Base-by-base conservation (phyloP, 192 early-diverging fungal genomes). In the Oehlia diaphana region DNA sequence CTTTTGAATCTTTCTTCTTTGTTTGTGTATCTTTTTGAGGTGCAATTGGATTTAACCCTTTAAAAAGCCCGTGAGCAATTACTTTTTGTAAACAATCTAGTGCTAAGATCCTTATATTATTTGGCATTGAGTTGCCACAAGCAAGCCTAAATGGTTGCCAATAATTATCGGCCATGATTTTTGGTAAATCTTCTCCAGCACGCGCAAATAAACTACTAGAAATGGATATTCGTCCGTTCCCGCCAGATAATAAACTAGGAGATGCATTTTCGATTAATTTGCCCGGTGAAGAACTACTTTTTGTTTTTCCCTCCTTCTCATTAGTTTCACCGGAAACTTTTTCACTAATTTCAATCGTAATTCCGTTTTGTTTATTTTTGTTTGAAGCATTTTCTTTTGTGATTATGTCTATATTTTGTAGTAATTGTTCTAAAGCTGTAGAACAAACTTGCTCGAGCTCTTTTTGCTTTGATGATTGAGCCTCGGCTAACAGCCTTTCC, bases 401-500 rank as follows among this genome's bases (percentile, higher is more conserved):
- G 23, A 77, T 70, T 19, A 64, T 58, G 13, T 81, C 78, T 37
- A 86, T 81, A 37, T 84, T 82, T 81, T 68, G 49, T 64, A 84
- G 63, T 61, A 86, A 76, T 23, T 78, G 67, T 44, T 86, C 83
- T 65, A 86, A 74, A 10, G 82, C 82, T 31, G 79, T 77, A 63
- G 82, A 73, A 66, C 81, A 81, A 62, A 79, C 79, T 53, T 82
- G 80, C 78, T 82, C 76, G 14, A 86, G 77, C 33, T 83, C 85
- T 33, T 76, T 79, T 66, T 86, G 82, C 72, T 82, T 83, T 62
- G 81, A 80, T 37, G 81, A 78, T 67, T 86, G 80, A 39, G 85
- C 85, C 77, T 86, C 85, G n/a, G 73, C 77, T 78, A 83, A 63
- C 37, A 86, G 85, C 74, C 82, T 81, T 82, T 86, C 82, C n/a